Evolutionary conservation across 352 stramenopile species (phyloP), one percentile per base, ranked within the genome.

Genomic region (Phytophthora sp.): DNA sequence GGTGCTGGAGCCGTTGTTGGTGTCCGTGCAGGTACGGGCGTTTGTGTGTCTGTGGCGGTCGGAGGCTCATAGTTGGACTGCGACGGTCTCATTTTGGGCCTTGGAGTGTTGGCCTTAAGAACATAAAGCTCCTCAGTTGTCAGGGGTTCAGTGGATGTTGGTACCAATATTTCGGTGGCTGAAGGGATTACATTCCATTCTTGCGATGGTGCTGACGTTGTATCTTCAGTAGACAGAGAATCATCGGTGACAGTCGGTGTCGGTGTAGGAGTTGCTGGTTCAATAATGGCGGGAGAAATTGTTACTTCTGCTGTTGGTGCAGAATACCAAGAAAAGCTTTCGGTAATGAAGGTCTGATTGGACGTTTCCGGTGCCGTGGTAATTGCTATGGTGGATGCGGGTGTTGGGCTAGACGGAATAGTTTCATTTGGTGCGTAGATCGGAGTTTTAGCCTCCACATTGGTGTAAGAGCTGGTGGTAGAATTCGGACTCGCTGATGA

Each of bases 41-140:
- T 51, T 28, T 50, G 31, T 13, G 61, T 59, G n/a, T 62, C 38
- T 11, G 39, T 43, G 6, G 53, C 24, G 34, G 55, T 43, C 26
- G 50, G 64, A 32, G 56, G 46, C 17, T 61, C 39, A 13, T 45
- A 51, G 4, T 8, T 31, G 31, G 45, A 26, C 21, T 43, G 32
- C 13, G 20, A 12, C 43, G 26, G 8, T 10, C 37, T 32, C 11
- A 30, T 37, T 18, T 41, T 8, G 12, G 35, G 21, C n/a, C 20
- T 2, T 4, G 44, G n/a, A 11, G 57, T 48, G 28, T 41, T 13
- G 7, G 34, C 28, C n/a, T 46, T 24, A 20, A 18, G 20, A 34
- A 6, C 48, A 18, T 27, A 35, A 12, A 18, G 28, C 12, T 41
- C 39, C 5, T 20, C 21, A 2, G 12, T 13, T 39, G 44, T 48